Evolutionary conservation across 805 yeast genomes (phyloP).

Genomic region (Sugiyamaella mastotermitis): DNA sequence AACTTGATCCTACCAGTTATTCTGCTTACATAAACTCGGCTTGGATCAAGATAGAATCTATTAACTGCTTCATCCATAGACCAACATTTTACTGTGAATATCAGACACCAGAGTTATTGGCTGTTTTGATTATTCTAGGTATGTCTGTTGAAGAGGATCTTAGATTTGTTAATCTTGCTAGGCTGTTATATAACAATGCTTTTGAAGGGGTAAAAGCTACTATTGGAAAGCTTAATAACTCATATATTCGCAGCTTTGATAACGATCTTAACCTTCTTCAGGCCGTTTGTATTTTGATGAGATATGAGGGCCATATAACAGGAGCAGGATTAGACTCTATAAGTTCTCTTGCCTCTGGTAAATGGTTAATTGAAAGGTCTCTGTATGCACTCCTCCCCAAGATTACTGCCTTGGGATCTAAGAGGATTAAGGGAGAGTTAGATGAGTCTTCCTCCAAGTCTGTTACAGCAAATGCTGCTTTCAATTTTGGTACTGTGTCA

Average conservation of each 20-base stretch:
- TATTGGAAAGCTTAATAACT: slow-evolving; percentile 6
- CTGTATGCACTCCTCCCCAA: slow-evolving; percentile 19
- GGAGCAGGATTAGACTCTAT: slow-evolving; percentile 12
- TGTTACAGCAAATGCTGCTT: slow-evolving; percentile 10
- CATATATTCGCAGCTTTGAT: too few species aligned
- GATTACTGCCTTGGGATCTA: slow-evolving; percentile 15
- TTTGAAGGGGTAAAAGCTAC: slow-evolving; percentile 20
- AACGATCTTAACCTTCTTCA: slow-evolving; percentile 25
- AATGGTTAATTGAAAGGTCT: slow-evolving; percentile 22
- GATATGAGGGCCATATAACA: slow-evolving; percentile 23
- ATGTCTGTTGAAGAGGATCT: slow-evolving; percentile 22
- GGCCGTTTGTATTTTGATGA: slow-evolving; percentile 25
- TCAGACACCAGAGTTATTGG: slow-evolving; percentile 23
- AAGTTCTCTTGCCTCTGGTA: slow-evolving; percentile 14
- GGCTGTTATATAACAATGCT: slow-evolving; percentile 16
- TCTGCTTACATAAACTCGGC: slow-evolving; percentile 19
- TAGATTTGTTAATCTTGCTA: slow-evolving; percentile 15
- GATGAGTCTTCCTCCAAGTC: not conserved
- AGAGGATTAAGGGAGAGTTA: slow-evolving; percentile 7
- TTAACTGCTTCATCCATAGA: slow-evolving; percentile 23
- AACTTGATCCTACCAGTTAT: slow-evolving; percentile 9
- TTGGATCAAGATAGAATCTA: slow-evolving; percentile 21
- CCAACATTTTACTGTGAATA: slow-evolving; percentile 25
- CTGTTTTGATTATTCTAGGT: slow-evolving; percentile 26
- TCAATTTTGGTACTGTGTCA: slow-evolving; percentile 23